Evolutionary conservation across 306 rosid species (phyloP).

Genomic region (Comarum palustre): DNA sequence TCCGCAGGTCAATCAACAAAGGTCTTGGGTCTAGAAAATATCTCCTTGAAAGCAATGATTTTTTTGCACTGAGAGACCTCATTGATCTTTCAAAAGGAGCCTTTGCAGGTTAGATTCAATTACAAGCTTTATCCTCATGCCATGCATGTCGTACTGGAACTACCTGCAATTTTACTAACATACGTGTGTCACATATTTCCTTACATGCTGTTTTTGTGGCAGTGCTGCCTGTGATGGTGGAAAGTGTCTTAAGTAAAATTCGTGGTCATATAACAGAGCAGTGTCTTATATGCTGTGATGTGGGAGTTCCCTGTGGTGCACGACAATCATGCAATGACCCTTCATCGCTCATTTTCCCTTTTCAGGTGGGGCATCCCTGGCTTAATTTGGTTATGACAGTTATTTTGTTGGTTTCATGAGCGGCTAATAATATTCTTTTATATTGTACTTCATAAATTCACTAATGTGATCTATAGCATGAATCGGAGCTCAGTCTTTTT

Average conservation of each 20-base stretch:
- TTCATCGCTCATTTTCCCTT: conserved; percentile 89
- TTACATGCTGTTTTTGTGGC: conserved; percentile 36
- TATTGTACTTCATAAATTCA: neutral
- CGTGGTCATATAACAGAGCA: conserved; percentile 83
- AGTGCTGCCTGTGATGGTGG: conserved; percentile 90
- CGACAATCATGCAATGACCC: conserved; percentile 90
- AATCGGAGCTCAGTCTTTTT: neutral
- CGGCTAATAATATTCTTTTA: neutral
- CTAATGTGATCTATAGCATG: neutral
- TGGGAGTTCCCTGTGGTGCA: conserved; percentile 85
- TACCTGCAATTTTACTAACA: neutral
- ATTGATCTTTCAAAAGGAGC: conserved; percentile 97
- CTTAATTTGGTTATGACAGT: neutral
- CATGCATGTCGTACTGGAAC: neutral
- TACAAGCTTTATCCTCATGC: conserved; percentile 15
- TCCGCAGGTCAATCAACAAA: conserved; percentile 67
- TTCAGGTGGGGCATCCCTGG: conserved; percentile 61
- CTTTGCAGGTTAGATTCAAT: conserved; percentile 73
- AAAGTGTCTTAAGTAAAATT: conserved; percentile 69
- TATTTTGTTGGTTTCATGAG: neutral
- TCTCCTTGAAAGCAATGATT: conserved; percentile 90
- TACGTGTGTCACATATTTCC: neutral
- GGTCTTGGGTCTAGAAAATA: conserved; percentile 86
- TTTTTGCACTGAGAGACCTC: conserved; percentile 92
- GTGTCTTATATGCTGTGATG: conserved; percentile 96